Evolutionary conservation across 179 eudicot species (phyloP).

Genomic region (Patellifolia procumbens): DNA sequence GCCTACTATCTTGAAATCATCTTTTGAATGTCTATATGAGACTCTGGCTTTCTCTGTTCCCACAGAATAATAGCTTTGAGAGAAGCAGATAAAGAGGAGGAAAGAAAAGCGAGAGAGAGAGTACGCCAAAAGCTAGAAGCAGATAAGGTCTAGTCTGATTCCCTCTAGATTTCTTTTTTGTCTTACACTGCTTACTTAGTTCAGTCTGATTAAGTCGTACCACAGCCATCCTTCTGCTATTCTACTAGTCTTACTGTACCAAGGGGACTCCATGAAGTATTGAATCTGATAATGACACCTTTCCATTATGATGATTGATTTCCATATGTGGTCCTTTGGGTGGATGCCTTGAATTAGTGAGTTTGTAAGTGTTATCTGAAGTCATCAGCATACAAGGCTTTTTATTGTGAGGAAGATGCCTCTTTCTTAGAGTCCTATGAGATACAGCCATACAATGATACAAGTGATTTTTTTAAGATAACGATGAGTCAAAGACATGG

Average conservation of each 20-base stretch:
- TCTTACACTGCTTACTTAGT: background rate
- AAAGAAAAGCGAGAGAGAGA: slow-evolving; percentile 57
- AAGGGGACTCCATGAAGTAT: background rate
- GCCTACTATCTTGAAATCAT: background rate
- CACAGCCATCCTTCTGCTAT: background rate
- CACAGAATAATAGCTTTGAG: slow-evolving; percentile 49
- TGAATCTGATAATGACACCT: background rate
- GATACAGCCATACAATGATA: background rate
- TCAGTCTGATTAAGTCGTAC: slow-evolving; percentile 9
- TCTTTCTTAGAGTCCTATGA: background rate
- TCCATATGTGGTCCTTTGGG: background rate
- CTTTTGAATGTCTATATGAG: slow-evolving; percentile 8
- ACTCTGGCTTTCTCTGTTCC: slow-evolving; percentile 7
- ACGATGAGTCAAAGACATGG: background rate
- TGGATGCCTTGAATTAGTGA: slow-evolving; percentile 11
- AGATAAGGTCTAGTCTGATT: slow-evolving; percentile 58
- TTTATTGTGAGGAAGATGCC: background rate
- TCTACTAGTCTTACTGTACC: background rate
- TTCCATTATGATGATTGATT: background rate
- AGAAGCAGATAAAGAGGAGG: slow-evolving; percentile 65
- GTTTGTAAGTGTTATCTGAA: background rate
- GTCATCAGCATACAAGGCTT: background rate
- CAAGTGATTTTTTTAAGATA: background rate
- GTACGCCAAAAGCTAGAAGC: slow-evolving; percentile 67
- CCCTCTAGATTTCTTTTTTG: background rate